A percentile compares a stretch with the other conserved stretches of the same genome.
Conservation (phyloP, 805 yeast genomes). For the Yarrowia bubula region DNA sequence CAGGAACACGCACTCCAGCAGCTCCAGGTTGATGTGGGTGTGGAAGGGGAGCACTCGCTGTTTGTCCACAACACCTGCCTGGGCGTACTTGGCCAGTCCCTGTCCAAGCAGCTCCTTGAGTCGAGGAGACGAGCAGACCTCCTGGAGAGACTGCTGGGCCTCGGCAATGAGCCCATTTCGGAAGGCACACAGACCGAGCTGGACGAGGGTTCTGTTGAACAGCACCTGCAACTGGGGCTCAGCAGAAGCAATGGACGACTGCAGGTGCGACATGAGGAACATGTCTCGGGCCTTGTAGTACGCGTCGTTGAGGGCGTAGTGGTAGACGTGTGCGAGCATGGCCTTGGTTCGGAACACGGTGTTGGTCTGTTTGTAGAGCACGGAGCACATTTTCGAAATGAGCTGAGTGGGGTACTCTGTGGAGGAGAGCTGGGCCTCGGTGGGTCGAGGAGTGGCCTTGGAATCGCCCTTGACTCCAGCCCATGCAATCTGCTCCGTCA, state of each 20-base stretch:
- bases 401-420: slow-evolving; percentile 52
- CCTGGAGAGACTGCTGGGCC: slow-evolving; percentile 81
- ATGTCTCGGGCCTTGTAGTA: slow-evolving; percentile 84
- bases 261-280: slow-evolving; percentile 81
- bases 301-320: slow-evolving; percentile 83
- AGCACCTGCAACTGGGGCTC: slow-evolving; percentile 86
- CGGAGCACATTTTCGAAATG: slow-evolving; percentile 62
- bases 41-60: slow-evolving; percentile 94
- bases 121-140: slow-evolving; percentile 80
- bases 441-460: slow-evolving; percentile 40
- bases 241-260: slow-evolving; percentile 75
- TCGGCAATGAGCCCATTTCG: slow-evolving; percentile 82
- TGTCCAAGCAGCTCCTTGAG: slow-evolving; percentile 93
- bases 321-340: slow-evolving; percentile 79
- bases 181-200: slow-evolving; percentile 94
- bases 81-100: slow-evolving; percentile 71
- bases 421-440: slow-evolving; percentile 36
- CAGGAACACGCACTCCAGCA: slow-evolving; percentile 89
- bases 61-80: slow-evolving; percentile 52
- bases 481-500: slow-evolving; percentile 79
- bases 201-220: slow-evolving; percentile 93
- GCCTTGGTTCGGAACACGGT: slow-evolving; percentile 76
- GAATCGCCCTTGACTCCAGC: slow-evolving; percentile 43
- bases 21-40: slow-evolving; percentile 94
- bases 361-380: slow-evolving; percentile 65